Evolutionary conservation across 805 yeast species (phyloP).

Genomic region (Candida fluviatilis): DNA sequence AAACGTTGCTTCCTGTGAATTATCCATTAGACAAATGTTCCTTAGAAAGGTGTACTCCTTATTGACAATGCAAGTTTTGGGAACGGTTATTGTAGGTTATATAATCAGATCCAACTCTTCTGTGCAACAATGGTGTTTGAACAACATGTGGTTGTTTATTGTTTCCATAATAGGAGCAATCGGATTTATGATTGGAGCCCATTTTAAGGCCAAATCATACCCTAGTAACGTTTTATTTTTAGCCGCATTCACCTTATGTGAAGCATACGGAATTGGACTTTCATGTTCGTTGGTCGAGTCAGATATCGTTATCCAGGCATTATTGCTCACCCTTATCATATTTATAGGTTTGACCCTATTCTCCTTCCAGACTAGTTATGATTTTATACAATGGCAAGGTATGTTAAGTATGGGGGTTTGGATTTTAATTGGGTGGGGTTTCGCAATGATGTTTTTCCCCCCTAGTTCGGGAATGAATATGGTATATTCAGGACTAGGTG

Average conservation of each 20-base stretch:
- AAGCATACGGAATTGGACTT: conserved; percentile 69
- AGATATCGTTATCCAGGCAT: conserved; percentile 63
- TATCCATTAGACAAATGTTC: conserved; percentile 71
- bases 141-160: conserved; percentile 55
- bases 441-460: conserved; percentile 67
- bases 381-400: conserved; percentile 66
- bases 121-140: conserved; percentile 51
- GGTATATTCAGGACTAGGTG: conserved; percentile 69
- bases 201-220: conserved; percentile 59
- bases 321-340: conserved; percentile 61
- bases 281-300: conserved; percentile 61
- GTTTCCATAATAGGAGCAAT: conserved; percentile 57
- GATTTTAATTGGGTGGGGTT: conserved; percentile 67
- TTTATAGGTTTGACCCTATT: conserved; percentile 74
- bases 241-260: conserved; percentile 66
- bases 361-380: conserved; percentile 76
- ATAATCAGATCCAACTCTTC: conserved; percentile 42
- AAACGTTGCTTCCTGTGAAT: conserved; percentile 71
- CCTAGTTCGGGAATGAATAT: conserved; percentile 51
- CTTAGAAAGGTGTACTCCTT: conserved; percentile 76
- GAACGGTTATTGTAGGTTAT: conserved; percentile 57
- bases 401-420: conserved; percentile 52
- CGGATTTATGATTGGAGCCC: conserved; percentile 61
- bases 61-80: conserved; percentile 57
- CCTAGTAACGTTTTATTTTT: conserved; percentile 63